Base-by-base conservation (phyloP, 257 asterid species). In the Nicotiana paniculata region DNA sequence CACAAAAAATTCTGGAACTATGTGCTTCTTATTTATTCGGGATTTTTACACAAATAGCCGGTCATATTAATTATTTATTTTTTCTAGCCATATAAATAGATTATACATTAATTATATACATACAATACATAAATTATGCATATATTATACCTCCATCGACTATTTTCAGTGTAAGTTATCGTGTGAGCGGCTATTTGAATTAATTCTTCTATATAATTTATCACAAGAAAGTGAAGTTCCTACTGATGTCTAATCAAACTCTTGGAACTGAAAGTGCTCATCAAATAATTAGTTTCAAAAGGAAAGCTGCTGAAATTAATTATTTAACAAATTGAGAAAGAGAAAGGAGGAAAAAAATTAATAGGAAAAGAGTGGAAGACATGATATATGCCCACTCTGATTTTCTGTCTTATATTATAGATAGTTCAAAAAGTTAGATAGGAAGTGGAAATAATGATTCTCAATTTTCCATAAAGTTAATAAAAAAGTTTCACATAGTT, bases 331-430 rank as follows among this genome's bases (percentile, higher is more conserved):
- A 80, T 62, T 32, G 61, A 80, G 74, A 59, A 77, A 58, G 16
- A 1, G 66, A 81, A 48, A 48, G 11, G n/a, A 48, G 54, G 18
- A 39, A 62, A 43, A 32, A 11, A 37, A 16, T 9, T 8, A 11
- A 83, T 79, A 80, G 35, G 54, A 53, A 58, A 17, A 53, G 62
- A 76, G 80, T 80, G 82, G 81, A 85, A 54, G 61, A 54, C 76
- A 85, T 39, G 83, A 74, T 74, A 74, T 74, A 80, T 66, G 51
- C 81, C 86, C 88, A 80, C 85, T 83, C 74, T 83, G 69, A 83
- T 76, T 64, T 86, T 83, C 32, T 80, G 82, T 76, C 75, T 76
- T 82, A 76, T 57, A 59, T 21, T 57, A 79, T 59, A 77, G 51
- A 28, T 82, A 59, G 53, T 81, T 72, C 57, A 63, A 63, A 18